These are phyloP conservation scores for Dioscorea zingiberensis DNA, from an alignment of 106 monocot genomes.

Conservation along the genomic window DNA sequence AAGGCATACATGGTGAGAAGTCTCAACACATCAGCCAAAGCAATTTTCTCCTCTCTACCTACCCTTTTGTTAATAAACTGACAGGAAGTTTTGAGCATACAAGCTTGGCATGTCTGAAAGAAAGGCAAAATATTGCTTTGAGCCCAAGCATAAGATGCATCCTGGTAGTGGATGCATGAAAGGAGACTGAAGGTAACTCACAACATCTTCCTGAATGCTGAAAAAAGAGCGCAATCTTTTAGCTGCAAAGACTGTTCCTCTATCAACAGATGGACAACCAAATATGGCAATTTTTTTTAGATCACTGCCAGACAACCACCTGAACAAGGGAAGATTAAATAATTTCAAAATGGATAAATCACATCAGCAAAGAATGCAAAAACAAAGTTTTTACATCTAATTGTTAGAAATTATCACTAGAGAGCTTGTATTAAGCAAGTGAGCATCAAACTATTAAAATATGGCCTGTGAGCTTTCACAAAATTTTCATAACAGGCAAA, in stretches of 20 bases:
- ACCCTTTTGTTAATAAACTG: constrained; percentile 47
- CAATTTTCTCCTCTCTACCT: constrained; percentile 32
- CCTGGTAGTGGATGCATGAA: background rate
- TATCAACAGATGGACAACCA: constrained; percentile 65
- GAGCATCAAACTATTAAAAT: background rate
- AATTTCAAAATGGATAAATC: background rate
- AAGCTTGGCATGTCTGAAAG: constrained; percentile 58
- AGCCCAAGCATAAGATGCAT: background rate
- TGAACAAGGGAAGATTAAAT: constrained; percentile 5
- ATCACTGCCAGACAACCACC: constrained; percentile 72
- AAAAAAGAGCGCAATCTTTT: constrained; percentile 79
- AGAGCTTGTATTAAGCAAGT: background rate
- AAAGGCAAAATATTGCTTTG: background rate
- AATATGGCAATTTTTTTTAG: constrained; percentile 63
- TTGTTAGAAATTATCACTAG: background rate
- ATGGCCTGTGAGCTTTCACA: background rate
- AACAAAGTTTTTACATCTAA: background rate
- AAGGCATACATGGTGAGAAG: constrained; percentile 43
- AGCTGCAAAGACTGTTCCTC: constrained; percentile 63
- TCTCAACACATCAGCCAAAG: constrained; percentile 51
- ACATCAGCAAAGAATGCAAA: background rate
- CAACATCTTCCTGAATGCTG: constrained; percentile 64
- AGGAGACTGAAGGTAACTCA: constrained; percentile 13
- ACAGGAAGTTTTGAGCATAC: constrained; percentile 56
- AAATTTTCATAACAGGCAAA: no score